Percentiles rank a stretch among this genome's conserved stretches.
Conservation (phyloP, 495 filamentous ascomycete species). For the Daldinia loculata region DNA sequence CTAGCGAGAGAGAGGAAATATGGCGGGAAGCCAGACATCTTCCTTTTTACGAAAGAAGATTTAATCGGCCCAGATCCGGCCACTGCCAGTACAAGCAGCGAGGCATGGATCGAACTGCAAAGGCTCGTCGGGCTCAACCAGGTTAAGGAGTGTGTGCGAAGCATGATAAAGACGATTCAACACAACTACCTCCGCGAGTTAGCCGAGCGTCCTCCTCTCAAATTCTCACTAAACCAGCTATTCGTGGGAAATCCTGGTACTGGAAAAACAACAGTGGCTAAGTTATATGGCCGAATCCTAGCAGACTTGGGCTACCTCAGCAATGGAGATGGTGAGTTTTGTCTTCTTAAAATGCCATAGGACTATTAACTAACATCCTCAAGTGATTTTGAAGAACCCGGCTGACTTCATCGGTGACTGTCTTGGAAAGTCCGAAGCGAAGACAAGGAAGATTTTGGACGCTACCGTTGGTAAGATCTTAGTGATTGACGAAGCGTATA, state of each 20-base stretch:
- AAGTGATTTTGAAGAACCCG: conserved; percentile 57
- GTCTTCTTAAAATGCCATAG: no score
- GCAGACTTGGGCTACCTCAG: conserved; percentile 64
- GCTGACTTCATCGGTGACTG: conserved; percentile 72
- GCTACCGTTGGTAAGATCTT: conserved; percentile 74
- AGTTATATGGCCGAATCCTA: conserved; percentile 70
- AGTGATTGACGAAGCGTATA: conserved; percentile 81
- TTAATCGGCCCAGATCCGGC: neutral
- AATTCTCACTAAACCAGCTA: conserved; percentile 68
- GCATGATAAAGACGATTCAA: conserved; percentile 59
- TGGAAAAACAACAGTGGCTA: conserved; percentile 78
- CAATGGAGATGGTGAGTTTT: neutral
- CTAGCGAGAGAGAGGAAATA: no score
- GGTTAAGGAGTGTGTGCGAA: conserved; percentile 65
- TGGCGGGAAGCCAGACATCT: no score
- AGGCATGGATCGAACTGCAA: conserved; percentile 65
- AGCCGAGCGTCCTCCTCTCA: conserved; percentile 59
- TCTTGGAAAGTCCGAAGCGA: conserved; percentile 71
- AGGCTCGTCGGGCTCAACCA: conserved; percentile 61
- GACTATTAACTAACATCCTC: neutral
- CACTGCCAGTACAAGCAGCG: conserved; percentile 27
- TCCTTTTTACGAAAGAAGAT: neutral
- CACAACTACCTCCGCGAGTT: conserved; percentile 69
- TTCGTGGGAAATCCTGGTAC: conserved; percentile 76
- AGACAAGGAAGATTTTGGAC: conserved; percentile 73